Evolutionary conservation across 257 asterid species (phyloP), one percentile per base, ranked within the genome.

Genomic region (Handroanthus guayacan): DNA sequence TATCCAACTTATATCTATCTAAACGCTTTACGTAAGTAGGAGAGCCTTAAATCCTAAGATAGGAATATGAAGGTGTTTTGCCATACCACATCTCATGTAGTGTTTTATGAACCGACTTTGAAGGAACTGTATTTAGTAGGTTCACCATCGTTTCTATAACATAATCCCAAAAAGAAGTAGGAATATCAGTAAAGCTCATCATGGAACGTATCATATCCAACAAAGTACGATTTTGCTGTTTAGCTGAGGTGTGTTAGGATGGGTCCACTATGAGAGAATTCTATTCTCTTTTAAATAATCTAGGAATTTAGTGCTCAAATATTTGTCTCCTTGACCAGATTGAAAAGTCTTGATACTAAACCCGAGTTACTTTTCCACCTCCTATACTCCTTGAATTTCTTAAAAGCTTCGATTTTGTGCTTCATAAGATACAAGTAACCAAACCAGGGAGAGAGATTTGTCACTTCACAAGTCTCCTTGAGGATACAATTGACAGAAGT

Each of bases 1-100:
- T 2, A 3, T 61, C 66, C 66, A 25, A 61, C 41, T 61, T 61
- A 61, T 60, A 39, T 60, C 41, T 41, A 14, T 20, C 43, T 25
- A 18, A 41, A 12, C 17, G 2, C 66, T 60, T 60, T 12, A 60
- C 66, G 18, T 60, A 60, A 20, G 13, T 4, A 5, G 18, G 58
- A 72, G 34, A 57, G 5, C 77, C 66, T 45, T 61, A 72, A 5
- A 60, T 25, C 12, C 10, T 5, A n/a, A 60, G 36, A 44, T 25
- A 31, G 5, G 9, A 12, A 4, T 39, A 31, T 36, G 41, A 57
- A 34, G 77, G n/a, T 31, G 31, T 60, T 36, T 43, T 51, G 6
- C 37, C n/a, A 60, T 14, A 57, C 36, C 69, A 72, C 31, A 60
- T 17, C 57, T 72, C 60, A 17, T 41, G 2, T 1, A 31, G 69